Percentiles rank a stretch among this genome's conserved stretches.
These are phyloP conservation scores for Helianthus tuberosus DNA, from an alignment of 129 eudicot genomes.

Conservation along the genomic window DNA sequence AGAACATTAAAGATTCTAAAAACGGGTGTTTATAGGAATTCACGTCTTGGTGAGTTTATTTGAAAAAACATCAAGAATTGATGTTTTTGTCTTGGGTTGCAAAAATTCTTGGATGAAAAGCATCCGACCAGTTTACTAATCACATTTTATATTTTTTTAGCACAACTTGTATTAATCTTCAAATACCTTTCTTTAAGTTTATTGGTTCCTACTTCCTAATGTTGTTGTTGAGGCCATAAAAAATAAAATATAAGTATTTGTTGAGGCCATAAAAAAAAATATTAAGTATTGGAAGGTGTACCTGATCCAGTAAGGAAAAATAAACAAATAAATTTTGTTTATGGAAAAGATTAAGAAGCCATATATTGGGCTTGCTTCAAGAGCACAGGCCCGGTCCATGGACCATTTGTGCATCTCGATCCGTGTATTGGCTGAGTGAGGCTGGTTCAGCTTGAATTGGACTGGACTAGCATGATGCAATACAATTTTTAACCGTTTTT, in stretches of 20 bases:
- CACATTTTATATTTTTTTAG: not conserved
- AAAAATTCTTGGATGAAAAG: not conserved
- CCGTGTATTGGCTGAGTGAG: too few species aligned
- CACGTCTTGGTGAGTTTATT: not conserved
- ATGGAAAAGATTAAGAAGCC: too few species aligned
- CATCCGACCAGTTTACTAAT: not conserved
- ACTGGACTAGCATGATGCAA: too few species aligned
- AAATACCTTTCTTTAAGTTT: not conserved
- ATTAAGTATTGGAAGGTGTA: not conserved
- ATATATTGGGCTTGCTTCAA: too few species aligned
- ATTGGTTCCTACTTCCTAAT: conserved; percentile 20
- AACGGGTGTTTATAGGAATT: conserved; percentile 18
- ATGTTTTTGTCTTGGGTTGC: not conserved
- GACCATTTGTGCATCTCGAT: too few species aligned
- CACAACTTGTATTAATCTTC: not conserved
- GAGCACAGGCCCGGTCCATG: too few species aligned
- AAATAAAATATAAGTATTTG: not conserved
- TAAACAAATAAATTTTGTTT: not conserved
- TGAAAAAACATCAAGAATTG: not conserved
- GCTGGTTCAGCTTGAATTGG: too few species aligned
- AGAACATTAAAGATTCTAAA: not conserved
- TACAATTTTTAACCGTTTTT: too few species aligned
- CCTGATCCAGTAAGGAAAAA: not conserved
- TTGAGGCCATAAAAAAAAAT: not conserved
- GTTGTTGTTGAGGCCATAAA: not conserved